These are phyloP conservation scores for Fagopyrum homotropicum DNA, from an alignment of 148 eudicot genomes.

Conservation along the genomic window DNA sequence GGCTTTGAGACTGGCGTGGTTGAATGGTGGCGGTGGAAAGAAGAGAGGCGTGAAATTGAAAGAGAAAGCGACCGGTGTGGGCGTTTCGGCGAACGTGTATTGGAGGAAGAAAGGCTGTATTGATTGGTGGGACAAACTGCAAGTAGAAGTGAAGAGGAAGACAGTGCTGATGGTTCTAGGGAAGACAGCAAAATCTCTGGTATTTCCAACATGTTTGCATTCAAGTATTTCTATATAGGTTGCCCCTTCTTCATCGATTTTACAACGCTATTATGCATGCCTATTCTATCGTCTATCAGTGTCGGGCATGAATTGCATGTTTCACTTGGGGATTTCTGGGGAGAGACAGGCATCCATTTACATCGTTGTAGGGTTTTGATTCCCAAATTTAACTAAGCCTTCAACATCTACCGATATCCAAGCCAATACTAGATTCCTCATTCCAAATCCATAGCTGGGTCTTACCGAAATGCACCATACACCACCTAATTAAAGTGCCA, in stretches of 20 bases:
- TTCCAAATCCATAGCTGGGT: background rate
- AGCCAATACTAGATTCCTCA: slow-evolving; percentile 7
- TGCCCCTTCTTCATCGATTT: background rate
- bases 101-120: slow-evolving; percentile 96
- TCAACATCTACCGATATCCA: background rate
- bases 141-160: slow-evolving; percentile 30
- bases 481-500: background rate
- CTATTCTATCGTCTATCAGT: background rate
- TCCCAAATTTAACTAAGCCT: background rate
- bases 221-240: background rate
- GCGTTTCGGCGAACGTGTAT: slow-evolving; percentile 67
- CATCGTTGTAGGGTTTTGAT: background rate
- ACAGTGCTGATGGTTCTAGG: slow-evolving; percentile 41
- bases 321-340: background rate
- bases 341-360: background rate
- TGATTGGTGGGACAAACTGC: slow-evolving; percentile 93
- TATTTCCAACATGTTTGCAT: slow-evolving; percentile 26
- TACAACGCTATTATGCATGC: background rate
- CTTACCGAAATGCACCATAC: background rate
- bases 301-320: background rate
- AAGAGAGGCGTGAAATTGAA: slow-evolving; percentile 84
- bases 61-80: slow-evolving; percentile 44
- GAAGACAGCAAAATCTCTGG: slow-evolving; percentile 58
- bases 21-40: slow-evolving; percentile 58
- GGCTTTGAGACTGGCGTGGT: slow-evolving; percentile 78